A percentile compares a stretch with the other conserved stretches of the same genome.
Evolutionary conservation across 441 rosid species (phyloP).

Genomic region (Omphalea diandra): DNA sequence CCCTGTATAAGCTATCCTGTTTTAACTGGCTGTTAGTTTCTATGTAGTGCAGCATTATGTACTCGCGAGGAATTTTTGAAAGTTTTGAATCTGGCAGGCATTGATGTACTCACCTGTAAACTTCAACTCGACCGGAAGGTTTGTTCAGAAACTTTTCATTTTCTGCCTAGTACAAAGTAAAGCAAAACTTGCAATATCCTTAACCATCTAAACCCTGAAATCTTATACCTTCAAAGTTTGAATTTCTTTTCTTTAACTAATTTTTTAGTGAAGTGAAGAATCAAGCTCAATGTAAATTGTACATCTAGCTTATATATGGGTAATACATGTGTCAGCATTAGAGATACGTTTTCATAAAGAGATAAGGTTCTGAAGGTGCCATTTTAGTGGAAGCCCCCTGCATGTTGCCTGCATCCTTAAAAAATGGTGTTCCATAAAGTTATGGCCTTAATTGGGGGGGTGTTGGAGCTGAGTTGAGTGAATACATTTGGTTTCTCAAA

Average conservation of each 20-base stretch:
- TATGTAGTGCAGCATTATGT: constrained; percentile 54
- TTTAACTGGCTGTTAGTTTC: constrained; percentile 30
- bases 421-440: background rate
- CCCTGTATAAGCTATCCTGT: constrained; percentile 14
- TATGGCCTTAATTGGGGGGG: background rate
- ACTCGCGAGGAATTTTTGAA: constrained; percentile 57
- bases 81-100: constrained; percentile 46
- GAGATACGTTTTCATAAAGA: background rate
- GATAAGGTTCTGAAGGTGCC: background rate
- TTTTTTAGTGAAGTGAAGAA: background rate
- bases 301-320: background rate
- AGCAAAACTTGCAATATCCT: background rate
- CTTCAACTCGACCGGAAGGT: constrained; percentile 55
- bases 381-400: background rate
- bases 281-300: background rate
- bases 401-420: background rate
- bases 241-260: background rate
- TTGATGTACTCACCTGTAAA: constrained; percentile 48
- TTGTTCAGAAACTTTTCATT: background rate
- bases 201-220: background rate
- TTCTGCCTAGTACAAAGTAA: background rate
- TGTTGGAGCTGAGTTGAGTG: too few species aligned
- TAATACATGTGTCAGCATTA: background rate
- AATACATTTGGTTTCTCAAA: too few species aligned
- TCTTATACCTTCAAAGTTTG: background rate